These are phyloP conservation scores for Trametes punicea DNA, from an alignment of 768 basidiomycete species.

Conservation along the genomic window DNA sequence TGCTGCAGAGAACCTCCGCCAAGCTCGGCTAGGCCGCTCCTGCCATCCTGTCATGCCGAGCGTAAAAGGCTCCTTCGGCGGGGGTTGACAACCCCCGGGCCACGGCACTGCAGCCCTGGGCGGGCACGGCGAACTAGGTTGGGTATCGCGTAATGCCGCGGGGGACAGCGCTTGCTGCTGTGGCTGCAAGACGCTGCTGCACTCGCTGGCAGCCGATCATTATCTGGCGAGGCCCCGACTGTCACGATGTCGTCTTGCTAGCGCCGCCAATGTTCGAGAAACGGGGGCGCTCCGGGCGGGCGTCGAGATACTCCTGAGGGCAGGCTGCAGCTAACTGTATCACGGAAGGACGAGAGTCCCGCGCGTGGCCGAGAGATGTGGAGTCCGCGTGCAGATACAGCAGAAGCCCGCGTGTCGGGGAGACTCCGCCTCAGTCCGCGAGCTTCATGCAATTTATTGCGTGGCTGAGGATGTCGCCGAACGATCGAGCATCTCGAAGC, in stretches of 20 bases:
- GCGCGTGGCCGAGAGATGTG: not conserved
- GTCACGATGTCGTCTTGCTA: not conserved
- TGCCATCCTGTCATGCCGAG: too few species aligned
- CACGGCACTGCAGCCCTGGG: not conserved
- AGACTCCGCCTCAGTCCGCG: conserved; percentile 5
- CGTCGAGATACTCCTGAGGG: too few species aligned
- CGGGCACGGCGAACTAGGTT: not conserved
- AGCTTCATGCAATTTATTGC: not conserved
- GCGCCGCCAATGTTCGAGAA: not conserved
- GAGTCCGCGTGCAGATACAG: not conserved
- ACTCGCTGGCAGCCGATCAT: too few species aligned
- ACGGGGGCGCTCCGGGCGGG: not conserved
- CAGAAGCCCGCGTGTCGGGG: not conserved
- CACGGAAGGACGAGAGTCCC: not conserved
- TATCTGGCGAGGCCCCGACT: not conserved
- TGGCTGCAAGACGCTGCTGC: not conserved
- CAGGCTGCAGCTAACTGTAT: too few species aligned
- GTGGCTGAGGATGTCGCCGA: not conserved
- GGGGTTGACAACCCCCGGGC: not conserved
- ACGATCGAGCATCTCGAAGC: not conserved
- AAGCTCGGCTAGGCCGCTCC: not conserved
- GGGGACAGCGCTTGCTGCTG: not conserved
- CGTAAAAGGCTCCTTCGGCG: conserved; percentile 5
- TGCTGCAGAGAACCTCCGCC: not conserved
- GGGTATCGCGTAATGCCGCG: not conserved